These are phyloP conservation scores for Podospora pseudocomata DNA, from an alignment of 495 filamentous ascomycete genomes.

Conservation along the genomic window DNA sequence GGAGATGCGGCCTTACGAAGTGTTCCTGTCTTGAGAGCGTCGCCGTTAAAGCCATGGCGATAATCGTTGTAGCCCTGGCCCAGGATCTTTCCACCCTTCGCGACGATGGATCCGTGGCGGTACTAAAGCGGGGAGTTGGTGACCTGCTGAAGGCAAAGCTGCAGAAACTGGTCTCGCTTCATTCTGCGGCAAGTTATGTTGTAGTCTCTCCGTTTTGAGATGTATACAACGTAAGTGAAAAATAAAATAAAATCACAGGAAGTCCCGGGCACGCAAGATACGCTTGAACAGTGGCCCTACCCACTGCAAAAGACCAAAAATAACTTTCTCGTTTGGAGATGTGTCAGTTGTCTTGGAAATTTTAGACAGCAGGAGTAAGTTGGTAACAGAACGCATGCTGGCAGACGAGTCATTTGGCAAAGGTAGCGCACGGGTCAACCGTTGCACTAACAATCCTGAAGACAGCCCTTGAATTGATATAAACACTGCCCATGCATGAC, in stretches of 20 bases:
- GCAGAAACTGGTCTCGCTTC: conserved; percentile 40
- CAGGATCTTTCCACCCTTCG: conserved; percentile 51
- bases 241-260: too few relatives aligned
- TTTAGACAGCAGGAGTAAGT: too few relatives aligned
- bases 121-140: conserved; percentile 47
- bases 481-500: too few relatives aligned
- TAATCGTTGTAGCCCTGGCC: conserved; percentile 49
- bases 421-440: not conserved
- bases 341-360: too few relatives aligned
- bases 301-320: too few relatives aligned
- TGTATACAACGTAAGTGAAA: too few relatives aligned
- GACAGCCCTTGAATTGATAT: not conserved
- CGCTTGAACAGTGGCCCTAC: too few relatives aligned
- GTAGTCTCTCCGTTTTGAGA: too few relatives aligned
- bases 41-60: conserved; percentile 46
- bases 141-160: conserved; percentile 51
- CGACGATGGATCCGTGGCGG: conserved; percentile 50
- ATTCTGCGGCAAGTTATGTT: not conserved
- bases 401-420: not conserved
- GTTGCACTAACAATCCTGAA: not conserved
- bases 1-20: conserved; percentile 31
- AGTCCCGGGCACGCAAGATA: too few relatives aligned
- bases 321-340: too few relatives aligned
- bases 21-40: conserved; percentile 46
- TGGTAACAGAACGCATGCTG: not conserved